These are phyloP conservation scores for Phytophthora agathidicida DNA, from an alignment of 352 stramenopile genomes.

Conservation along the genomic window DNA sequence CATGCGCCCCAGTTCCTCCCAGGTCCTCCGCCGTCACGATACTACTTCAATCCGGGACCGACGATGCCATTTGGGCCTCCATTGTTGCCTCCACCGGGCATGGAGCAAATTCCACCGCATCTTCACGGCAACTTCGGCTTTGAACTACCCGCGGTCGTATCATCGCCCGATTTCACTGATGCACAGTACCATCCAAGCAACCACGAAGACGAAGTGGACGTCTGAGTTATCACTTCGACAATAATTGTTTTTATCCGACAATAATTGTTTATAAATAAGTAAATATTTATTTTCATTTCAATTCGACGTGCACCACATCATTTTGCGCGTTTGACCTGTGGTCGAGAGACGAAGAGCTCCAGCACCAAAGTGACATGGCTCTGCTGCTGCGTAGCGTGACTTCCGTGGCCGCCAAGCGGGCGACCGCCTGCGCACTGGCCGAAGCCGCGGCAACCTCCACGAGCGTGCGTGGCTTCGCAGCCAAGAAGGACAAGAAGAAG, in stretches of 20 bases:
- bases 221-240: conserved; percentile 1
- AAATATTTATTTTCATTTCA: conserved; percentile 7
- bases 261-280: conserved; percentile 16
- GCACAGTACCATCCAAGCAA: conserved; percentile 24
- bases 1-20: conserved; percentile 21
- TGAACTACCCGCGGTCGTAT: conserved; percentile 30
- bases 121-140: conserved; percentile 21
- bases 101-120: conserved; percentile 10
- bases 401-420: conserved; percentile 33
- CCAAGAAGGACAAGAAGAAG: conserved; percentile 65
- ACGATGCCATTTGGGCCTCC: conserved; percentile 17
- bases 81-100: conserved; percentile 12
- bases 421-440: conserved; percentile 15
- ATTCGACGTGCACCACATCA: not conserved
- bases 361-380: conserved; percentile 29
- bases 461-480: conserved; percentile 45
- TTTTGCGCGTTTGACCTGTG: conserved; percentile 21
- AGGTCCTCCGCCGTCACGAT: conserved; percentile 38
- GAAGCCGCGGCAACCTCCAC: conserved; percentile 13
- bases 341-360: conserved; percentile 28
- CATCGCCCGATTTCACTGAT: conserved; percentile 39
- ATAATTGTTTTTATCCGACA: conserved; percentile 3
- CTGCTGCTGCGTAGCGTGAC: conserved; percentile 35
- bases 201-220: conserved; percentile 20
- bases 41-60: conserved; percentile 49